Evolutionary conservation across 2,329 filamentous ascomycete species (phyloP), one percentile per base, ranked within the genome.

Genomic region (Aspergillus texensis): DNA sequence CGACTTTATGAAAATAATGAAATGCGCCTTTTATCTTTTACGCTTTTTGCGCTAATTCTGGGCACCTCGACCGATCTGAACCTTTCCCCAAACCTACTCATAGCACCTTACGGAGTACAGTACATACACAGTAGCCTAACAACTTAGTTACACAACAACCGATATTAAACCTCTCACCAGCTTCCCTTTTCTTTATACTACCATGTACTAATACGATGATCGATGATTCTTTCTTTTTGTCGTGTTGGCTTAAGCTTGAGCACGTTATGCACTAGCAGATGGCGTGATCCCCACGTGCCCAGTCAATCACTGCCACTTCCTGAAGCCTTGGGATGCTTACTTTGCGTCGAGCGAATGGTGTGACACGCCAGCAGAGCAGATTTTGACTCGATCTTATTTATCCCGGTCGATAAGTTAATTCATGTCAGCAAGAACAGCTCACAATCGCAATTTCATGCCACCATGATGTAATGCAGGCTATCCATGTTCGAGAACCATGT

Each of bases 191-290:
- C 43, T 24, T 24, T 41, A 41, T 41, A n/a, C 39, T 9, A 9
- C 9, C 6, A 12, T 46, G 21, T 41, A n/a, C 39, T n/a, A 9
- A 41, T 14, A 5, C 24, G 21, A 24, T 24, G 10, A 1, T 46
- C 43, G n/a, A 16, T 21, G 4, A 21, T 24, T 24, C 0, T 46
- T 11, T 12, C 43, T 14, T 46, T 19, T 21, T 46, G n/a, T 60
- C 16, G 39, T 32, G 53, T 60, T 52, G 41, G 34, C 32, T 63
- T 60, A 65, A 50, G 39, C 53, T 63, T 45, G 34, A 63, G 63
- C 63, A 65, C 61, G 63, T 45, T 65, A 65, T 65, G 53, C 61
- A 48, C 57, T 65, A 63, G 30, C 21, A 39, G 46, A 65, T 65
- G 63, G 39, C 63, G 63, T 65, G 63, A 60, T 65, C n/a, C 32